Evolutionary conservation across 441 rosid species (phyloP), one percentile per base, ranked within the genome.

Genomic region (Manihot esculenta): DNA sequence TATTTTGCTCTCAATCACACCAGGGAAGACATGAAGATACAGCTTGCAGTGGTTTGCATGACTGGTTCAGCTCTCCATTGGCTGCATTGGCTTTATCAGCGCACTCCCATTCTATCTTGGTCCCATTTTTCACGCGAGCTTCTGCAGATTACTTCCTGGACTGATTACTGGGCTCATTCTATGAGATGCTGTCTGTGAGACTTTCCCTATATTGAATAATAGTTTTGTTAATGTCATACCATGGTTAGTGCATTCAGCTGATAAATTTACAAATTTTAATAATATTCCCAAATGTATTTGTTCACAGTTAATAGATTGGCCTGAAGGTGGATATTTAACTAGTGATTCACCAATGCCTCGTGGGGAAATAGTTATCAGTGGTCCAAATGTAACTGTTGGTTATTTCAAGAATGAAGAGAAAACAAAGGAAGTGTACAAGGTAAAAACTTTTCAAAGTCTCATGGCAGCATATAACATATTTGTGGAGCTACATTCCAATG

Each of bases 341-440:
- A 83, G 79, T 58, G 88, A 95, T 87, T 78, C 85, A 63, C 99
- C 97, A 47, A 93, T 82, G 95, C 89, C 98, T 58, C 95, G 97
- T 63, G 99, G 99, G 68, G 99, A 95, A 84, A 89, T 95, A 65
- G 90, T 95, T 23, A 77, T 95, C n/a, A 97, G 97, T 62, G 99
- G 99, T 69, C 93, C 97, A 47, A 89, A 83, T 84, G 88, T 96
- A 50, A 96, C 97, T 9, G 79, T 82, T 64, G 98, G 98, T 64
- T 96, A 96, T 78, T 93, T 96, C 80, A 96, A 90, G 76, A 91
- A 90, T 73, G 97, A 93, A 75, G 98, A 79, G 56, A 93, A 91
- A 78, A 88, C 97, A 9, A 81, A 67, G 61, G 97, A 93, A 82
- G 92, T 88, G 9, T 96, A 91, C 86, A 93, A 87, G 98, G 98